These are phyloP conservation scores for Fusarium paranaense DNA, from an alignment of 2,329 filamentous ascomycete species.

Conservation along the genomic window DNA sequence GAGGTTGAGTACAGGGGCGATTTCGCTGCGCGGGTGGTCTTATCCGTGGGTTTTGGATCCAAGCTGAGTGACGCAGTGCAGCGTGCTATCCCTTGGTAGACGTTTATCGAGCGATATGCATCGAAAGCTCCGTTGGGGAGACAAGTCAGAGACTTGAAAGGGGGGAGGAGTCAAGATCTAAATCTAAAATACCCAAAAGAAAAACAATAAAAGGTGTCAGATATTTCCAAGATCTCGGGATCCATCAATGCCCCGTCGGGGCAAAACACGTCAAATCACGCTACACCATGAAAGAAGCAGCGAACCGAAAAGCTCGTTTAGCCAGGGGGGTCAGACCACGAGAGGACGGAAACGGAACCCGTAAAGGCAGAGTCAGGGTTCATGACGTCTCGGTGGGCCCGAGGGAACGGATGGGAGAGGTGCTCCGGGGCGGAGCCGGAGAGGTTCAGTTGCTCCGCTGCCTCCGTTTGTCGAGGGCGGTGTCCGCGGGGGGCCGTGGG, in stretches of 20 bases:
- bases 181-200: not conserved
- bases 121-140: not conserved
- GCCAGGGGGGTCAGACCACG: not conserved
- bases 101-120: not conserved
- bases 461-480: not conserved
- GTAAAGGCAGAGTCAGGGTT: not conserved
- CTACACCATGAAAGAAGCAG: not conserved
- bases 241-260: not conserved
- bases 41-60: not conserved
- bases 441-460: not conserved
- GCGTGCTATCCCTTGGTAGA: not conserved
- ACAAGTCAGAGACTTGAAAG: not conserved
- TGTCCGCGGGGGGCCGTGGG: slow-evolving; percentile 1
- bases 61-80: not conserved
- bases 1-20: not conserved
- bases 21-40: not conserved
- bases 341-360: not conserved
- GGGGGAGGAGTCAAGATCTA: not conserved
- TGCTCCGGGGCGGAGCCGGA: not conserved
- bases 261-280: slow-evolving; percentile 2
- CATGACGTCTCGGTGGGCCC: not conserved
- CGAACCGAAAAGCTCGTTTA: not conserved
- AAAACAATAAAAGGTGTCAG: not conserved
- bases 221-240: slow-evolving; percentile 3
- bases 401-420: not conserved